Conservation (phyloP, 2,329 filamentous ascomycete genomes). For the Elsinoe australis region DNA sequence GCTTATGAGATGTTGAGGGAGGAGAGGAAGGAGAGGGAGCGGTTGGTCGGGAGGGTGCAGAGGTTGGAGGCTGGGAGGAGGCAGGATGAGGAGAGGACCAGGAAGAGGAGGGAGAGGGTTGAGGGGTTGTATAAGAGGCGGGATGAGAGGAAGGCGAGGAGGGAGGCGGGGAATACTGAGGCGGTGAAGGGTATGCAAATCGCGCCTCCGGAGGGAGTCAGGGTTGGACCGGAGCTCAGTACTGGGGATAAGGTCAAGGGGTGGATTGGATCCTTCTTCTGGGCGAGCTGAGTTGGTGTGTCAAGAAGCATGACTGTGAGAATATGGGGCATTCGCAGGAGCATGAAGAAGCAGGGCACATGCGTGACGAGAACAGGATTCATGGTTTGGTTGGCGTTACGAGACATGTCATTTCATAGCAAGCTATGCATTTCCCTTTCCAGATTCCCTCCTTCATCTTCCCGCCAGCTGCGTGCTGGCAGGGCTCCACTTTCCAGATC, state of each 20-base stretch:
- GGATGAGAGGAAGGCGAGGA: slow-evolving; percentile 2
- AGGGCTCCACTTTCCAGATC: too few relatives aligned
- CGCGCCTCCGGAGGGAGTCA: neutral
- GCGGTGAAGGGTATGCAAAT: neutral
- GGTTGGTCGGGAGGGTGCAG: slow-evolving; percentile 3
- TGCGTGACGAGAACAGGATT: too few relatives aligned
- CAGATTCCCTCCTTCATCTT: too few relatives aligned
- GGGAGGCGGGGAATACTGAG: neutral
- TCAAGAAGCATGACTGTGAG: too few relatives aligned
- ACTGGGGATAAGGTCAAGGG: neutral
- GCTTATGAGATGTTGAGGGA: slow-evolving; percentile 15
- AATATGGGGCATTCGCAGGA: too few relatives aligned
- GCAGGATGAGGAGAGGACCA: neutral
- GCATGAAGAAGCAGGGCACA: too few relatives aligned
- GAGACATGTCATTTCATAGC: too few relatives aligned
- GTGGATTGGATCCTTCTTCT: slow-evolving; percentile 8
- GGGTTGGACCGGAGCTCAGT: neutral
- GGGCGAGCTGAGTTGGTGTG: slow-evolving; percentile 12
- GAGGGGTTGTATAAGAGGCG: neutral
- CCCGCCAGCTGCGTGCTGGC: too few relatives aligned
- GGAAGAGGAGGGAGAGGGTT: neutral
- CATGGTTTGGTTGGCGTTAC: too few relatives aligned
- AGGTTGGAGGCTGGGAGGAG: slow-evolving; percentile 5
- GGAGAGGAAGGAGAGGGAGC: slow-evolving; percentile 14
- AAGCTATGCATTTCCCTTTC: too few relatives aligned